Conservation (phyloP, 208 protist genomes). For the Angomonas ambiguus region DNA sequence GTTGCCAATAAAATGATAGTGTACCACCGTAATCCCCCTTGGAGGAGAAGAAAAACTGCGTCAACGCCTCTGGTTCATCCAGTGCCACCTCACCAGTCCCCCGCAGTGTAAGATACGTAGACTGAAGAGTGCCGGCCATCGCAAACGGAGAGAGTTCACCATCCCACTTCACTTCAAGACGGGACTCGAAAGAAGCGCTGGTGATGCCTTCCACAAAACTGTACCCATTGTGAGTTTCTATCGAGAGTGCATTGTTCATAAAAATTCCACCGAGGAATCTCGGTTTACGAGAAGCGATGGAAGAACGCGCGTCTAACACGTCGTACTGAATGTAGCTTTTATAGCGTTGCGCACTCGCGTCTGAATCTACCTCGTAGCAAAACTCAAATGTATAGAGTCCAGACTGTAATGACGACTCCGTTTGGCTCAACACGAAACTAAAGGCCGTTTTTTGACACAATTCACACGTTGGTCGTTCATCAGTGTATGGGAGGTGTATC, state of each 20-base stretch:
- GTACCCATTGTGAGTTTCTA: constrained; percentile 34
- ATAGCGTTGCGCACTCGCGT: constrained; percentile 9
- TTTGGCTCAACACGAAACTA: constrained; percentile 41
- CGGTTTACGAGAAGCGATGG: neutral
- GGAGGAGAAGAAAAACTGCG: constrained; percentile 74
- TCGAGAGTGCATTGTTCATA: constrained; percentile 21
- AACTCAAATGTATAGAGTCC: constrained; percentile 29
- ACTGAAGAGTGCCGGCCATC: constrained; percentile 65
- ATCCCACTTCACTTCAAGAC: constrained; percentile 27
- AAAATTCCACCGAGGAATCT: constrained; percentile 3
- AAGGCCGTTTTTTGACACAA: constrained; percentile 46
- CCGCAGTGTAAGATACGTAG: constrained; percentile 53
- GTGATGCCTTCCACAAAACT: constrained; percentile 50
- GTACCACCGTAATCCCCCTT: constrained; percentile 21
- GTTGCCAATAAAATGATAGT: constrained; percentile 69
- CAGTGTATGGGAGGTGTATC: constrained; percentile 52
- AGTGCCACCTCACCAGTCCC: constrained; percentile 27
- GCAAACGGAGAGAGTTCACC: constrained; percentile 40
- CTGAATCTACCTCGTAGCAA: constrained; percentile 48
- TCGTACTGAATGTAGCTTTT: constrained; percentile 50
- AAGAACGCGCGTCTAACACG: constrained; percentile 29
- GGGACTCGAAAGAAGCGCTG: constrained; percentile 46
- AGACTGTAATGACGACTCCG: neutral
- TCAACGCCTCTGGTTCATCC: constrained; percentile 63
- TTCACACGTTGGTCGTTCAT: constrained; percentile 28